phyloP scores from a whole-genome alignment of 2,329 filamentous ascomycete species.

The Aspergillus fumigatiaffinis region DNA sequence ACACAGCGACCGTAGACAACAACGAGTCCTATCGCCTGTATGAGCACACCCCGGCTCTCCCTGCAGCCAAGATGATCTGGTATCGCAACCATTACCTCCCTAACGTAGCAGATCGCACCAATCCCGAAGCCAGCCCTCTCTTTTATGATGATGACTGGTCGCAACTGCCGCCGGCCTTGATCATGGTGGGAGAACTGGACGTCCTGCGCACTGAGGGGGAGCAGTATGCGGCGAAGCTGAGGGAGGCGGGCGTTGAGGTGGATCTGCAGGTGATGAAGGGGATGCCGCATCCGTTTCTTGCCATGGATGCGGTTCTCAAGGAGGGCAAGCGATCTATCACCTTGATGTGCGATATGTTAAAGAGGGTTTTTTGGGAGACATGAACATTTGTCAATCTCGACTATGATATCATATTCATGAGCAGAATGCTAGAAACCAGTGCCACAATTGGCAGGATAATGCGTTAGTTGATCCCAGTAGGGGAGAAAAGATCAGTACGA shows the following conservation, averaged over 20 bases:
- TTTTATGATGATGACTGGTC: constrained; percentile 51
- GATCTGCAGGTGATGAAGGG: constrained; percentile 51
- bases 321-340: constrained; percentile 52
- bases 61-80: constrained; percentile 58
- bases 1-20: constrained; percentile 47
- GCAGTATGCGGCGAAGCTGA: constrained; percentile 49
- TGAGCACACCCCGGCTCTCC: constrained; percentile 50
- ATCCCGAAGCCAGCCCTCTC: constrained; percentile 54
- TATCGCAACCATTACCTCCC: constrained; percentile 58
- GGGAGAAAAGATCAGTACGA: not conserved
- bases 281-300: constrained; percentile 57
- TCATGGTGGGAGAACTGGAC: constrained; percentile 55
- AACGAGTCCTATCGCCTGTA: constrained; percentile 50
- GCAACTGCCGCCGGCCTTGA: constrained; percentile 47
- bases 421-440: not conserved
- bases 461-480: not conserved
- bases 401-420: not conserved
- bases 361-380: constrained; percentile 27
- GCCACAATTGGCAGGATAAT: not conserved
- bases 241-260: constrained; percentile 44
- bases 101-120: constrained; percentile 40
- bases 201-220: constrained; percentile 54
- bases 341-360: constrained; percentile 37
- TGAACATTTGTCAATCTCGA: not conserved
- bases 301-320: constrained; percentile 54